Evolutionary conservation across 345 rosid species (phyloP).

Genomic region (Aurinia saxatilis): DNA sequence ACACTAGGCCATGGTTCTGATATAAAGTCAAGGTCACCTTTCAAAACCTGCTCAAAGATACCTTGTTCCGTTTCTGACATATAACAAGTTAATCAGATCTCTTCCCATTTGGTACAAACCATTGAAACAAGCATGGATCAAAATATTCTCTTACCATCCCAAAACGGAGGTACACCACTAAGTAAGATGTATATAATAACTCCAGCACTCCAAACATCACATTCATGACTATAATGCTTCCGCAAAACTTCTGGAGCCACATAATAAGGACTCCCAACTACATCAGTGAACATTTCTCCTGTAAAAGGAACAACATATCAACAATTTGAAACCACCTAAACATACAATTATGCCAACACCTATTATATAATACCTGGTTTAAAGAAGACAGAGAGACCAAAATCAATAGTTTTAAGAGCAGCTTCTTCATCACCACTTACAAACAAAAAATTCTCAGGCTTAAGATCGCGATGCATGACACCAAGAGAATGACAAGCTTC

Average conservation of each 20-base stretch:
- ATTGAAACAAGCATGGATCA: constrained; percentile 2
- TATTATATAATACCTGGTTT: constrained; percentile 64
- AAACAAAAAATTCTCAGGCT: constrained; percentile 96
- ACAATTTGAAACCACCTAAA: no score
- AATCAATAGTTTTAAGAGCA: constrained; percentile 74
- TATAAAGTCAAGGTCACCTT: constrained; percentile 77
- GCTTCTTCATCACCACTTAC: constrained; percentile 61
- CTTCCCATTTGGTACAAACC: no score
- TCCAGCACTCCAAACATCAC: constrained; percentile 99
- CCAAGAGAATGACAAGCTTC: constrained; percentile 94
- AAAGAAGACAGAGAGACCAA: constrained; percentile 91
- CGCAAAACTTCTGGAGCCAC: constrained; percentile 94
- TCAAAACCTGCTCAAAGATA: constrained; percentile 90
- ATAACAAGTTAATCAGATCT: constrained; percentile 13
- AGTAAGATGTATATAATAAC: constrained; percentile 84
- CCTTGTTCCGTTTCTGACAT: constrained; percentile 92
- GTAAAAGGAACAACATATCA: constrained; percentile 2
- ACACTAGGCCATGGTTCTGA: constrained; percentile 98
- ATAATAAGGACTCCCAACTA: constrained; percentile 95
- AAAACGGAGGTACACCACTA: constrained; percentile 94
- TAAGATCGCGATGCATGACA: constrained; percentile 94
- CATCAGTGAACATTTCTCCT: constrained; percentile 83
- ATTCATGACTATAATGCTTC: constrained; percentile 79
- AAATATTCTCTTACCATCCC: constrained; percentile 71
- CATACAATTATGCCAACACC: no score